Conservation (phyloP, 257 asterid species). For the Parsonsia alboflavescens region DNA sequence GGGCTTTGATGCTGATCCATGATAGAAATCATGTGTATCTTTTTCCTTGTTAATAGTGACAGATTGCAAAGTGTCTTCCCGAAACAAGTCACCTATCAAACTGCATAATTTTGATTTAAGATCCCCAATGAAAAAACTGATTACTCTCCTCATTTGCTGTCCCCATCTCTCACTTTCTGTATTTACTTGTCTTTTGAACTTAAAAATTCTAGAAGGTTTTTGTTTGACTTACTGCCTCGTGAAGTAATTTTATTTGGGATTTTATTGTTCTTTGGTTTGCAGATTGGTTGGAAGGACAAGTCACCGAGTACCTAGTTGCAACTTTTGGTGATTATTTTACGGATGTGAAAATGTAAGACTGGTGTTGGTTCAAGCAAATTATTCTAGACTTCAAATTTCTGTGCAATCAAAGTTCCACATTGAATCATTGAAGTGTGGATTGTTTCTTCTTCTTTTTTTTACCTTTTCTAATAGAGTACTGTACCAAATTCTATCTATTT, state of each 20-base stretch:
- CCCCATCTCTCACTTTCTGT: background rate
- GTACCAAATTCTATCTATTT: background rate
- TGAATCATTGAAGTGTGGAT: background rate
- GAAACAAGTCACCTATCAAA: background rate
- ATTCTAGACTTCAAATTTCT: background rate
- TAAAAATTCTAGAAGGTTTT: background rate
- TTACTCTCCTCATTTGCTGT: background rate
- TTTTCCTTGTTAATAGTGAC: background rate
- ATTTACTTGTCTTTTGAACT: conserved; percentile 3
- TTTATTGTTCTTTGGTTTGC: conserved; percentile 18
- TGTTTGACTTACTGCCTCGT: background rate
- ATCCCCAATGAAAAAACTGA: background rate
- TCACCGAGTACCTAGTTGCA: conserved; percentile 90
- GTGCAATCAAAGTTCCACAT: background rate
- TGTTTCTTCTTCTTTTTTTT: no score
- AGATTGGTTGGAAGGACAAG: conserved; percentile 99
- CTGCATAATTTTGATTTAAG: background rate
- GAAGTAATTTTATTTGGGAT: background rate
- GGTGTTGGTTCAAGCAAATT: background rate
- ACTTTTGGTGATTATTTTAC: conserved; percentile 92
- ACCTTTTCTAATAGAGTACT: background rate
- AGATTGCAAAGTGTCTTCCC: background rate
- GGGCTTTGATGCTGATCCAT: background rate
- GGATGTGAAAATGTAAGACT: conserved; percentile 82
- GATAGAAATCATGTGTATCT: background rate